phyloP scores from a whole-genome alignment of 164 flowering plant genomes.

The Magnolia kwangsiensis region DNA sequence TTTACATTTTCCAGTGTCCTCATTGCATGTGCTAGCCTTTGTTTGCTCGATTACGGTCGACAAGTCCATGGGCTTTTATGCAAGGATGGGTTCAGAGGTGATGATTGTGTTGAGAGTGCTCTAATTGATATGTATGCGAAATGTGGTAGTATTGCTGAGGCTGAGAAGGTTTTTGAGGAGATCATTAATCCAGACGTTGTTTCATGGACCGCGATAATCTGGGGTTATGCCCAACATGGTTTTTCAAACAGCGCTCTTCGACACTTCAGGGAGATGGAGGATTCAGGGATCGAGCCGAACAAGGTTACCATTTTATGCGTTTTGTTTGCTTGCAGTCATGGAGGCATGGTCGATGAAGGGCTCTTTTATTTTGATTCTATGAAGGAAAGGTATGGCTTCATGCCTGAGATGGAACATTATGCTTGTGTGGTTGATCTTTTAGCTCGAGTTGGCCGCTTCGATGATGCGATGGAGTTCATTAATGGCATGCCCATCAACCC shows the following conservation, averaged over 20 bases:
- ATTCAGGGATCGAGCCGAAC: constrained; percentile 31
- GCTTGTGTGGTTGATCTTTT: constrained; percentile 69
- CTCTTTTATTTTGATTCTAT: constrained; percentile 40
- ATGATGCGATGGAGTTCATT: constrained; percentile 51
- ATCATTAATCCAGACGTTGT: constrained; percentile 44
- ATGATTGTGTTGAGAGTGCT: constrained; percentile 49
- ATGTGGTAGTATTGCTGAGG: constrained; percentile 46
- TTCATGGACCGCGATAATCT: constrained; percentile 64
- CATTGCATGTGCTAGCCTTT: constrained; percentile 46
- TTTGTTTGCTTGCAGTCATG: constrained; percentile 68
- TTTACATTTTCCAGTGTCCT: constrained; percentile 48
- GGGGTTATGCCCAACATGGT: constrained; percentile 60
- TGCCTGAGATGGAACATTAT: constrained; percentile 59
- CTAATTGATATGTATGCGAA: constrained; percentile 66
- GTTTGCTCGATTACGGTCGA: constrained; percentile 43
- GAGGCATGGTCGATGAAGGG: constrained; percentile 60
- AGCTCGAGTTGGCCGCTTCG: constrained; percentile 52
- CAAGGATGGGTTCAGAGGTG: constrained; percentile 33
- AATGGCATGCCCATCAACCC: constrained; percentile 52
- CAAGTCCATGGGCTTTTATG: constrained; percentile 48
- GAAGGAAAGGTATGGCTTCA: constrained; percentile 37
- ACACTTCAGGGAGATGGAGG: constrained; percentile 47
- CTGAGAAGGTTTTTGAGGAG: constrained; percentile 34
- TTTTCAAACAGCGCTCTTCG: constrained; percentile 35
- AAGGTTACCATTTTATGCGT: constrained; percentile 50